A percentile compares a stretch with the other conserved stretches of the same genome.
phyloP scores from a whole-genome alignment of 2,329 filamentous ascomycete species.

The Pseudogymnoascus sp. region DNA sequence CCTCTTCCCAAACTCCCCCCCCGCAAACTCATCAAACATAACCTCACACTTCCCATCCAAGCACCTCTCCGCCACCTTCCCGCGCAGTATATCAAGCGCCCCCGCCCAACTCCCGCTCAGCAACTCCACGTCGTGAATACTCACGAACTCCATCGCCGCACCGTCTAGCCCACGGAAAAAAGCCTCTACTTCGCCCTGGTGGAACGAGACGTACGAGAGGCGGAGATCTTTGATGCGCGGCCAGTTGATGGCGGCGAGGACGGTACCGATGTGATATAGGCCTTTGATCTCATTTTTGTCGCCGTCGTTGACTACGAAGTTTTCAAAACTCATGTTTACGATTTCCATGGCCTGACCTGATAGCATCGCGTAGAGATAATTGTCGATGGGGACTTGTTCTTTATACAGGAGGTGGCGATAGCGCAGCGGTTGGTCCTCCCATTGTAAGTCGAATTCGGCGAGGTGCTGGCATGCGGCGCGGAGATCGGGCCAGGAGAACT shows the following conservation, averaged over 20 bases:
- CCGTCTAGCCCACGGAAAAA: not conserved
- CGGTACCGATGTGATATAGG: not conserved
- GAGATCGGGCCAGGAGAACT: not conserved
- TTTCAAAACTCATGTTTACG: not conserved
- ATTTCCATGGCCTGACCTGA: not conserved
- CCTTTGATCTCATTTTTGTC: not conserved
- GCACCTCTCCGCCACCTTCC: not conserved
- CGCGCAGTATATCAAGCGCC: not conserved
- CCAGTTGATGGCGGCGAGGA: not conserved
- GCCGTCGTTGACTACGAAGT: not conserved
- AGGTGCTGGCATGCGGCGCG: not conserved
- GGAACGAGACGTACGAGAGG: not conserved
- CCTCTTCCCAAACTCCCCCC: not conserved
- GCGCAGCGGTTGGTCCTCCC: not conserved
- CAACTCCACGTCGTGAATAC: not conserved
- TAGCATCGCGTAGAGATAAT: not conserved
- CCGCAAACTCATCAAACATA: not conserved
- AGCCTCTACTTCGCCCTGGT: not conserved
- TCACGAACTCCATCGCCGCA: not conserved
- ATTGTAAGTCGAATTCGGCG: not conserved
- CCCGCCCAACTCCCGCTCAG: not conserved
- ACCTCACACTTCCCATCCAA: not conserved
- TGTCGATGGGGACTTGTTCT: not conserved
- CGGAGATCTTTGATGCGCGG: not conserved
- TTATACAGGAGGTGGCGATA: not conserved